These are phyloP conservation scores for Rhamnella rubrinervis DNA, from an alignment of 331 rosid species.

Conservation along the genomic window DNA sequence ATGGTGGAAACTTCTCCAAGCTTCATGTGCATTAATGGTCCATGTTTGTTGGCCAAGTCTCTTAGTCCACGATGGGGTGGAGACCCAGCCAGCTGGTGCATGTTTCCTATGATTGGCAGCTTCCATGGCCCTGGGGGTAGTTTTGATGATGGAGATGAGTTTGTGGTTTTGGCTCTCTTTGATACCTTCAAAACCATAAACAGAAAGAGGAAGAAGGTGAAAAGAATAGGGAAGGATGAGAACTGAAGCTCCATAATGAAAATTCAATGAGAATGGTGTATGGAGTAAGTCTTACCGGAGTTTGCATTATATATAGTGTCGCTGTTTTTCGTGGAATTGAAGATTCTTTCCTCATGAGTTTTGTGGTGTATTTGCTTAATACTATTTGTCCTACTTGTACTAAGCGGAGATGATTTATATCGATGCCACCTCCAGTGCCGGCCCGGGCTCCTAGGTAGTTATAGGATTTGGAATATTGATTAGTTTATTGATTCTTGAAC, in stretches of 20 bases:
- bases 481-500: background rate
- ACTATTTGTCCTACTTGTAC: too few species aligned
- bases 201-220: conserved; percentile 30
- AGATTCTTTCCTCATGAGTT: too few species aligned
- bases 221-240: conserved; percentile 6
- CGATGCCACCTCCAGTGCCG: too few species aligned
- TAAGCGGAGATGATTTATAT: too few species aligned
- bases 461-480: too few species aligned
- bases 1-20: conserved; percentile 16
- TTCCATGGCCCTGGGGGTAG: conserved; percentile 38
- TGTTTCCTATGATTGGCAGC: conserved; percentile 34
- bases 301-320: background rate
- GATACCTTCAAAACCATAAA: conserved; percentile 16
- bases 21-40: conserved; percentile 4
- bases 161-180: conserved; percentile 21
- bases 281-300: background rate
- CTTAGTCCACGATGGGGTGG: background rate
- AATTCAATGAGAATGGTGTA: too few species aligned
- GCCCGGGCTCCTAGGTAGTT: too few species aligned
- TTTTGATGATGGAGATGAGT: conserved; percentile 25
- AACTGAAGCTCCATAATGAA: conserved; percentile 14
- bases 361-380: too few species aligned
- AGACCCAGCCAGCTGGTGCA: conserved; percentile 25
- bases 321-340: too few species aligned
- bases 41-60: conserved; percentile 11